These are phyloP conservation scores for Hura crepitans DNA, from an alignment of 441 rosid species.

Conservation along the genomic window DNA sequence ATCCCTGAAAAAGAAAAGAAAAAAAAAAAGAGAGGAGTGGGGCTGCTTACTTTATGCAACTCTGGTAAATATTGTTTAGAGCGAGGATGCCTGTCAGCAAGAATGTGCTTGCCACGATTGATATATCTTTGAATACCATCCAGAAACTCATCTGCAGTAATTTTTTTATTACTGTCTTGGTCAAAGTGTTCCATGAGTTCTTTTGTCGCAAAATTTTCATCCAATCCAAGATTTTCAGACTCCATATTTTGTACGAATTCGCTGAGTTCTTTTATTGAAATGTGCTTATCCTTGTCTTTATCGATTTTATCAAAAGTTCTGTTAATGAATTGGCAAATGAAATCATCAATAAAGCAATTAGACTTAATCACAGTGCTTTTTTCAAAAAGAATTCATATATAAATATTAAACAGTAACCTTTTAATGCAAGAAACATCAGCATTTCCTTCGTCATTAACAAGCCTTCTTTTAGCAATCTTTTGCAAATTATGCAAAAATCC, in stretches of 20 bases:
- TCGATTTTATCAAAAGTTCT: conserved; percentile 6
- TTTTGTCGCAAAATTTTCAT: background rate
- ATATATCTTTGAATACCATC: background rate
- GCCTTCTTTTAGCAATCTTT: conserved; percentile 10
- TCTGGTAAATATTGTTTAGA: background rate
- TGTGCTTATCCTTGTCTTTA: background rate
- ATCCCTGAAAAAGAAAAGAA: no score
- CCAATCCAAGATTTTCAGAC: conserved; percentile 1
- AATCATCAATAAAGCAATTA: background rate
- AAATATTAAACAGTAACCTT: background rate
- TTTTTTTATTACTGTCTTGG: conserved; percentile 3
- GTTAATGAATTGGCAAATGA: background rate
- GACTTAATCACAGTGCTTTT: no score
- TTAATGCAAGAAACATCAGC: conserved; percentile 14
- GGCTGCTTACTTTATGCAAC: conserved; percentile 9
- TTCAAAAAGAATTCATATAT: no score
- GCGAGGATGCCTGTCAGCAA: background rate
- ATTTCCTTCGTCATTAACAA: conserved; percentile 15
- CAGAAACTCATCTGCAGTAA: conserved; percentile 11
- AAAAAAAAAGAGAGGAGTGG: background rate
- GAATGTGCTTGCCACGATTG: background rate
- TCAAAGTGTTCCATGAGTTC: conserved; percentile 18
- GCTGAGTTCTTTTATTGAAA: conserved; percentile 9
- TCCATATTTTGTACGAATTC: background rate
- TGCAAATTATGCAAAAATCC: conserved; percentile 18